Percentiles rank a stretch among this genome's conserved stretches.
phyloP scores from a whole-genome alignment of 331 rosid species.

The Spiraea crenata region DNA sequence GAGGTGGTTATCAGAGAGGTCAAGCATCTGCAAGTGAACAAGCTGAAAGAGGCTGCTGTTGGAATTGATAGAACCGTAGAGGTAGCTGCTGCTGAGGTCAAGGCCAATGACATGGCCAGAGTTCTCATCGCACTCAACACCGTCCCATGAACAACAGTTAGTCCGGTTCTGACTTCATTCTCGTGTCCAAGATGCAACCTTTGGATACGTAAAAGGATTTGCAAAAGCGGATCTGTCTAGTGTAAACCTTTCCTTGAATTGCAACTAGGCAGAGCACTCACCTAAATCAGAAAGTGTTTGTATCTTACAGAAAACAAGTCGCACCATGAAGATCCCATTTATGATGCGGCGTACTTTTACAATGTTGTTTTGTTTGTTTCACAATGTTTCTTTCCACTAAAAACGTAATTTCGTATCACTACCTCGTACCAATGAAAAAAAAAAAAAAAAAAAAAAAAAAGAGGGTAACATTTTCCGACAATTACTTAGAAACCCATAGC shows the following conservation, averaged over 20 bases:
- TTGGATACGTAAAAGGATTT: background rate
- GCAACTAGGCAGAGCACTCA: constrained; percentile 17
- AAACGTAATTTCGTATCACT: too few species aligned
- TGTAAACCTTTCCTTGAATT: constrained; percentile 22
- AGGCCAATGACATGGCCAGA: constrained; percentile 19
- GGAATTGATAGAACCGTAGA: constrained; percentile 18
- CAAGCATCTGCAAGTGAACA: constrained; percentile 21
- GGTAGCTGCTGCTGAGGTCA: constrained; percentile 12
- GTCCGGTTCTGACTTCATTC: background rate
- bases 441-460: too few species aligned
- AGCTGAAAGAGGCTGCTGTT: constrained; percentile 11
- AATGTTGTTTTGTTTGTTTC: too few species aligned
- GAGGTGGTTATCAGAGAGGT: constrained; percentile 25
- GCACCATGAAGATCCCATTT: background rate
- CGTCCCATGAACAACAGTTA: constrained; percentile 13
- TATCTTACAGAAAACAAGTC: background rate
- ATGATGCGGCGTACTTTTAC: too few species aligned
- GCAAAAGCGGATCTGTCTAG: background rate
- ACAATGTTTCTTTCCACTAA: too few species aligned
- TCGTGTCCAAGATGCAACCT: constrained; percentile 11
- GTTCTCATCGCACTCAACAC: constrained; percentile 11
- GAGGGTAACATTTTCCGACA: too few species aligned
- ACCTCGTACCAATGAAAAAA: too few species aligned
- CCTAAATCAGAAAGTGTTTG: background rate
- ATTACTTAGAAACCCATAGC: too few species aligned